Conservation (phyloP, 176 grass and related monocot genomes). For the Ananas comosus region DNA sequence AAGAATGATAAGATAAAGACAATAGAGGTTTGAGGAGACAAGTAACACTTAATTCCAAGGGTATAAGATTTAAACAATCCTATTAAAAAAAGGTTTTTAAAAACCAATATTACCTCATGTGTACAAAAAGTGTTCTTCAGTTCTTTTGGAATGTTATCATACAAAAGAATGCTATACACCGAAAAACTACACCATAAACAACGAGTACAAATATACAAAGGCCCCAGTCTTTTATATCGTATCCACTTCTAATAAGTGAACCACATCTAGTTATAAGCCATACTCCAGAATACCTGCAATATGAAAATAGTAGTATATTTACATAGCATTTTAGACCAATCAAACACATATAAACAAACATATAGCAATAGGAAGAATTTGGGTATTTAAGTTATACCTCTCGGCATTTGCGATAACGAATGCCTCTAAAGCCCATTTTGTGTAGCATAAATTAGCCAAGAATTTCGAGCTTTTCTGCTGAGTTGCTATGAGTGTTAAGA, state of each 20-base stretch:
- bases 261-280: slow-evolving; percentile 57
- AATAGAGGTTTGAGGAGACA: no score
- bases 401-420: slow-evolving; percentile 63
- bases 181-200: slow-evolving; percentile 44
- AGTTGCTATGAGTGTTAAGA: slow-evolving; percentile 59
- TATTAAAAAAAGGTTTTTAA: background rate
- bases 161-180: slow-evolving; percentile 58
- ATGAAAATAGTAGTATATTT: background rate
- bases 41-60: no score
- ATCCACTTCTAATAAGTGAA: slow-evolving; percentile 44
- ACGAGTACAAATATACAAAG: slow-evolving; percentile 45
- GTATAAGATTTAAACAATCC: background rate
- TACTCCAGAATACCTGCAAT: slow-evolving; percentile 52
- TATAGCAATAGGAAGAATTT: background rate
- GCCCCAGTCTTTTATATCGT: slow-evolving; percentile 36
- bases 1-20: no score
- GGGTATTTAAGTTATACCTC: slow-evolving; percentile 19
- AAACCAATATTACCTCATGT: background rate
- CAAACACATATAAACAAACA: background rate
- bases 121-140: slow-evolving; percentile 11
- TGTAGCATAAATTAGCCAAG: slow-evolving; percentile 53
- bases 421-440: slow-evolving; percentile 66
- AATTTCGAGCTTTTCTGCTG: slow-evolving; percentile 48
- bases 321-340: background rate
- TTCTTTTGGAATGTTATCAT: slow-evolving; percentile 61